phyloP scores from a whole-genome alignment of 306 rosid species.

The Cicer pinnatifidum region DNA sequence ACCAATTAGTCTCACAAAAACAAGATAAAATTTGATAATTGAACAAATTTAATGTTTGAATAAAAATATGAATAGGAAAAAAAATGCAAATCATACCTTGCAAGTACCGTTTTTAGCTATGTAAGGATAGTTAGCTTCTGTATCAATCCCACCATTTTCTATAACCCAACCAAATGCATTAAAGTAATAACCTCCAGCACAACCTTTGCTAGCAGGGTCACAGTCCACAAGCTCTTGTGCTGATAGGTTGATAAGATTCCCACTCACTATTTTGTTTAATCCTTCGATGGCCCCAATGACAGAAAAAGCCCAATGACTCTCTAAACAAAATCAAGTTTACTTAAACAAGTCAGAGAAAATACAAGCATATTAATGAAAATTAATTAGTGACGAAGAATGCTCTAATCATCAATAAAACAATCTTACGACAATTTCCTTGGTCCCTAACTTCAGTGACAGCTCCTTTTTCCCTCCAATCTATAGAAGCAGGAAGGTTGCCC shows the following conservation, averaged over 20 bases:
- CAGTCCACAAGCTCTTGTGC: slow-evolving; percentile 76
- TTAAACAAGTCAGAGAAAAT: not conserved
- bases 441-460: slow-evolving; percentile 62
- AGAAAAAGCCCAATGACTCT: slow-evolving; percentile 78
- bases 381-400: not conserved
- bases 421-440: slow-evolving; percentile 67
- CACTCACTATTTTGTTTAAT: slow-evolving; percentile 60
- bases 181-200: slow-evolving; percentile 72
- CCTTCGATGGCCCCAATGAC: slow-evolving; percentile 73
- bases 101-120: slow-evolving; percentile 57
- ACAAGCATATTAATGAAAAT: too few species aligned
- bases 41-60: not conserved
- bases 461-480: slow-evolving; percentile 68
- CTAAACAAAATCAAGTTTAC: slow-evolving; percentile 42
- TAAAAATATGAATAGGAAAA: not conserved
- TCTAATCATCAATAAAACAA: slow-evolving; percentile 4
- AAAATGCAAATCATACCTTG: slow-evolving; percentile 25
- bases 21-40: not conserved
- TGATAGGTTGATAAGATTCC: slow-evolving; percentile 62
- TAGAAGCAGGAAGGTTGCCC: slow-evolving; percentile 57
- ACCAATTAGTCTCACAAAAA: not conserved
- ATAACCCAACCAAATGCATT: slow-evolving; percentile 72
- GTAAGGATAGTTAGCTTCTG: slow-evolving; percentile 68
- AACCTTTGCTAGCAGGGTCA: slow-evolving; percentile 59
- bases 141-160: slow-evolving; percentile 66